Conservation (phyloP, 768 basidiomycete genomes). For the Ramaria rubella region DNA sequence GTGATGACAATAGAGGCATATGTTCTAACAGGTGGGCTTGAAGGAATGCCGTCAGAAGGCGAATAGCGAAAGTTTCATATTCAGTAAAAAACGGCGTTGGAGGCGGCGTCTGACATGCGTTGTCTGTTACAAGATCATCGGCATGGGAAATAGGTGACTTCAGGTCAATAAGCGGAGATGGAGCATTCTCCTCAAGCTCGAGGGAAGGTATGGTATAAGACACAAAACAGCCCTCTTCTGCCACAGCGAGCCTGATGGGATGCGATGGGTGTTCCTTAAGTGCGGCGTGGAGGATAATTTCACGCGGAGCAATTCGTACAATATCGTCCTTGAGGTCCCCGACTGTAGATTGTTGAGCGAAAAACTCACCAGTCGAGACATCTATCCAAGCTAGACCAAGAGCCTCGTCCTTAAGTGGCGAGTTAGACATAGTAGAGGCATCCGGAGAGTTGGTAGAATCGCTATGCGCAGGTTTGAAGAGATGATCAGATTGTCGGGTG, state of each 20-base stretch:
- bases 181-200: background rate
- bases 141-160: background rate
- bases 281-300: constrained; percentile 60
- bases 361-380: constrained; percentile 91
- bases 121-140: constrained; percentile 8
- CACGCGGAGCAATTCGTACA: constrained; percentile 71
- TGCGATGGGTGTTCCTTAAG: constrained; percentile 34
- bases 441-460: constrained; percentile 11
- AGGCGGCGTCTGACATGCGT: background rate
- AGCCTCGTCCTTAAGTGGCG: background rate
- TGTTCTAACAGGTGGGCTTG: constrained; percentile 65
- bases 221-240: constrained; percentile 48
- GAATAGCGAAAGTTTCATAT: constrained; percentile 51
- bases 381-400: constrained; percentile 88
- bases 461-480: background rate
- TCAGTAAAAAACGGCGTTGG: constrained; percentile 19
- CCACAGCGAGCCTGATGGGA: constrained; percentile 42
- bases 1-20: constrained; percentile 58
- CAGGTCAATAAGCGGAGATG: background rate
- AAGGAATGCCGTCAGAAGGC: constrained; percentile 59
- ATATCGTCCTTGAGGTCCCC: constrained; percentile 72
- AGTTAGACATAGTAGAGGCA: constrained; percentile 16
- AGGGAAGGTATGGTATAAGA: constrained; percentile 37
- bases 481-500: constrained; percentile 15
- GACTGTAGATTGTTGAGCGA: constrained; percentile 53